Percentiles rank a stretch among this genome's conserved stretches.
phyloP scores from a whole-genome alignment of 2,329 filamentous ascomycete species.

The Berkeleyomyces rouxiae region DNA sequence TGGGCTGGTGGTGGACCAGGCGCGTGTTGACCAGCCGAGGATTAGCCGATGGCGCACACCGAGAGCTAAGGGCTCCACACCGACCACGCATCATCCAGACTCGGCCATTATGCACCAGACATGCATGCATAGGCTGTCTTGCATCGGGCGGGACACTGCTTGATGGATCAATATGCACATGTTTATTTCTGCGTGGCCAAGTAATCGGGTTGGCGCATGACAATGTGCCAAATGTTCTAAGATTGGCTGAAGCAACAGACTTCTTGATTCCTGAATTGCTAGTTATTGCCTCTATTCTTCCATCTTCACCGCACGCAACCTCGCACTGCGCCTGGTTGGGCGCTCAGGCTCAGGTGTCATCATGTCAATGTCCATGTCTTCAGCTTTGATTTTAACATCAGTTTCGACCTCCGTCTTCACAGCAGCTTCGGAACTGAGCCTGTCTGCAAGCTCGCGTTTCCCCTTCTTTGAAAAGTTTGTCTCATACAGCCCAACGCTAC shows the following conservation, averaged over 20 bases:
- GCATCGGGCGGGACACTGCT: too few species aligned
- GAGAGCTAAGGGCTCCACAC: too few species aligned
- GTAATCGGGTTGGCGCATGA: too few species aligned
- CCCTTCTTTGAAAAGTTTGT: neutral
- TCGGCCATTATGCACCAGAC: neutral
- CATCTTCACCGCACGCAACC: constrained; percentile 6
- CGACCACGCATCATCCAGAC: neutral
- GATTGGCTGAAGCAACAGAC: too few species aligned
- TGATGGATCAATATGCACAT: too few species aligned
- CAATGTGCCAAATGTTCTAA: too few species aligned
- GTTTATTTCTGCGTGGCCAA: too few species aligned
- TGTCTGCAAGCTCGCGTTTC: neutral
- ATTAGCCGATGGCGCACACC: neutral
- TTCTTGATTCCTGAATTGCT: too few species aligned
- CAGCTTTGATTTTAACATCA: constrained; percentile 8
- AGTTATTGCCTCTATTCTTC: constrained; percentile 2
- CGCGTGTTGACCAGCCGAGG: constrained; percentile 1
- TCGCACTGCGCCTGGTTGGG: constrained; percentile 8
- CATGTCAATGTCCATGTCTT: constrained; percentile 12
- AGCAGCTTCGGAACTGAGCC: neutral
- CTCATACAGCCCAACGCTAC: neutral
- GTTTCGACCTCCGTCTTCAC: constrained; percentile 9
- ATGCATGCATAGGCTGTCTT: neutral
- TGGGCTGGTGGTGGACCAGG: constrained; percentile 13
- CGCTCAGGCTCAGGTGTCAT: constrained; percentile 9